Percentiles rank a stretch among this genome's conserved stretches.
These are phyloP conservation scores for Boletus bicolor DNA, from an alignment of 768 basidiomycete genomes.

Conservation along the genomic window DNA sequence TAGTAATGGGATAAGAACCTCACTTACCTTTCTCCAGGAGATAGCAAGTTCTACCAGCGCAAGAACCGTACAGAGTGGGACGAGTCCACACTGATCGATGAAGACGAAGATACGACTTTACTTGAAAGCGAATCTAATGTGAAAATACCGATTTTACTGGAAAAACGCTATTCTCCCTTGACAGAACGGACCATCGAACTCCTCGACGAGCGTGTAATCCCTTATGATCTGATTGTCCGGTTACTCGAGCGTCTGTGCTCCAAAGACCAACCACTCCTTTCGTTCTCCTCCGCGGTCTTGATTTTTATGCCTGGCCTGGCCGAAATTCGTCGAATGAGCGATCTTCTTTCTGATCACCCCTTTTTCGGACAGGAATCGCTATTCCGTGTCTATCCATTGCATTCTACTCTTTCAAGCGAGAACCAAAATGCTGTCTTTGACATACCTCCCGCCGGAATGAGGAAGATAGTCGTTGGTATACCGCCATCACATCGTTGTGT, in stretches of 20 bases:
- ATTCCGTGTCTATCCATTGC: constrained; percentile 82
- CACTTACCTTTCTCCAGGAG: constrained; percentile 37
- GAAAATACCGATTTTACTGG: constrained; percentile 47
- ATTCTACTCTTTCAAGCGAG: constrained; percentile 91
- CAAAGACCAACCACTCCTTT: constrained; percentile 45
- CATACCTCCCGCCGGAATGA: constrained; percentile 68
- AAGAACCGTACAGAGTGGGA: constrained; percentile 74
- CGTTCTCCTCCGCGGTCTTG: constrained; percentile 77
- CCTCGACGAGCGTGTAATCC: constrained; percentile 84
- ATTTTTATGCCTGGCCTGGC: constrained; percentile 94
- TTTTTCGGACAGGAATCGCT: constrained; percentile 57
- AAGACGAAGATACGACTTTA: constrained; percentile 62
- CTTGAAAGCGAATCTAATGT: constrained; percentile 16
- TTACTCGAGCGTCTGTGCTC: constrained; percentile 84
- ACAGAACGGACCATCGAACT: constrained; percentile 80
- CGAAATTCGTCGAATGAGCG: constrained; percentile 87
- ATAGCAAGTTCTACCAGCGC: constrained; percentile 60
- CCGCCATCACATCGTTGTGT: neutral
- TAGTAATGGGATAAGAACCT: neutral
- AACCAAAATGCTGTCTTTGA: constrained; percentile 91
- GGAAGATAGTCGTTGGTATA: constrained; percentile 93
- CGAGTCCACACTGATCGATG: constrained; percentile 59
- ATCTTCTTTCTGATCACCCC: constrained; percentile 73
- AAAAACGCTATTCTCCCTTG: constrained; percentile 74
- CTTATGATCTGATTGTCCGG: constrained; percentile 84